Evolutionary conservation across 202 grass and related monocot species (phyloP), one percentile per base, ranked within the genome.

Genomic region (Digitaria exilis): DNA sequence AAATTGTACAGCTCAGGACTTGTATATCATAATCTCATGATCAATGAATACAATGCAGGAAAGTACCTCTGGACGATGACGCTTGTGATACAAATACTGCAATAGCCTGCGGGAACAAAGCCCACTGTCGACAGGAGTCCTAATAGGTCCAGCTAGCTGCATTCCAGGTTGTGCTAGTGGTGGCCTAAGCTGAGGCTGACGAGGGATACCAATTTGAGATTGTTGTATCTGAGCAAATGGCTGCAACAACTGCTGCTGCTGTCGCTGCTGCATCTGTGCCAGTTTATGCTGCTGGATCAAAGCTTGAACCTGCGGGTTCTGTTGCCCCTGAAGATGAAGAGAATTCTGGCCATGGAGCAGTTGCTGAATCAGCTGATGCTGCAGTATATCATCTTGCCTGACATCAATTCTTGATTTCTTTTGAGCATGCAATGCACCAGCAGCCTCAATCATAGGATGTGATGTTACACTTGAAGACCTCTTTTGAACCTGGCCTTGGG

Each of bases 61-160:
- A 87, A 80, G 80, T 56, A 99, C 96, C 54, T 80, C 68, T 35
- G 91, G 89, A 6, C 83, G 78, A 84, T 96, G 86, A 61, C 89
- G 82, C 77, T 99, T 92, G 72, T 99, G 96, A 78, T 91, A 99
- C 52, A 99, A 80, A 84, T 94, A 99, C 32, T 99, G 96, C 96
- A 89, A 92, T 82, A 99, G 86, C 55, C 91, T 84, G 61, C 91
- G 90, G 55, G 91, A 89, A 83, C 96, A 94, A 71, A 96, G 77
- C 22, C 89, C 91, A 29, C 41, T 89, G 30, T 96, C 93, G 6
- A 82, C 68, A 58, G 85, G 73, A 75, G 75, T 86, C 62, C 90
- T 93, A 63, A 88, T 26, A 60, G 83, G 90, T 46, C 80, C 80
- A 79, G 69, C 80, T 39, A 65, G 42, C 79, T 93, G 90, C 77